These are phyloP conservation scores for Fusarium redolens DNA, from an alignment of 2,329 filamentous ascomycete species.

Conservation along the genomic window DNA sequence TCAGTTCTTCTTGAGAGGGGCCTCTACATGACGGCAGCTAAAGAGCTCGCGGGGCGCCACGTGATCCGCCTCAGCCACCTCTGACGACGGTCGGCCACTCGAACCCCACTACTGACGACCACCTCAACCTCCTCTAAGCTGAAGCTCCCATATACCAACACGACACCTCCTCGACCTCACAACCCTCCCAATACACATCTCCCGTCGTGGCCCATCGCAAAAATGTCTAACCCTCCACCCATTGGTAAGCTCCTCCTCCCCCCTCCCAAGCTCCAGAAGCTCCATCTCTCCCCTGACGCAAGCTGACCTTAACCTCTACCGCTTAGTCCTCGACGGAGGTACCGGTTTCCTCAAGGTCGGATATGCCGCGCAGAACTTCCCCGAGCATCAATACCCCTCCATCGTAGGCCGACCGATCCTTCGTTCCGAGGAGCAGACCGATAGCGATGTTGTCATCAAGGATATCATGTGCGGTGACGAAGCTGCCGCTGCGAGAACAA, in stretches of 20 bases:
- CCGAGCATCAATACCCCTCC: slow-evolving; percentile 97
- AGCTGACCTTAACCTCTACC: slow-evolving; percentile 40
- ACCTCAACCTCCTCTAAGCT: slow-evolving; percentile 46
- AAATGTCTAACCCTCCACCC: slow-evolving; percentile 64
- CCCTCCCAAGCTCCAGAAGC: slow-evolving; percentile 26
- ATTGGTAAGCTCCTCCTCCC: slow-evolving; percentile 59
- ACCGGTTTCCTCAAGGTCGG: slow-evolving; percentile 99
- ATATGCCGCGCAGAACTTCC: slow-evolving; percentile 99
- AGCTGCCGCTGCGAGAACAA: slow-evolving; percentile 92
- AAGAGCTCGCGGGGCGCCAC: slow-evolving; percentile 47
- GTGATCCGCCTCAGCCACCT: slow-evolving; percentile 52
- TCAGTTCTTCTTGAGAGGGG: slow-evolving; percentile 13
- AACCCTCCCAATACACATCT: slow-evolving; percentile 15
- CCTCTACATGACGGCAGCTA: slow-evolving; percentile 7
- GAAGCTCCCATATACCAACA: slow-evolving; percentile 44
- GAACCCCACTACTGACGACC: slow-evolving; percentile 52
- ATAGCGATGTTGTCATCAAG: slow-evolving; percentile 77
- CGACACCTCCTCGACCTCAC: slow-evolving; percentile 37
- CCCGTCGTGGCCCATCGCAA: slow-evolving; percentile 42
- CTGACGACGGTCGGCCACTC: slow-evolving; percentile 50
- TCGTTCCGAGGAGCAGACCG: slow-evolving; percentile 86
- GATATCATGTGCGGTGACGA: slow-evolving; percentile 99
- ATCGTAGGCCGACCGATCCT: slow-evolving; percentile 98
- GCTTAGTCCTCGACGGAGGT: slow-evolving; percentile 95
- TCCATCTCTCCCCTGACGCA: slow-evolving; percentile 27